Conservation (phyloP, 805 yeast genomes). For the Spathaspora passalidarum region DNA sequence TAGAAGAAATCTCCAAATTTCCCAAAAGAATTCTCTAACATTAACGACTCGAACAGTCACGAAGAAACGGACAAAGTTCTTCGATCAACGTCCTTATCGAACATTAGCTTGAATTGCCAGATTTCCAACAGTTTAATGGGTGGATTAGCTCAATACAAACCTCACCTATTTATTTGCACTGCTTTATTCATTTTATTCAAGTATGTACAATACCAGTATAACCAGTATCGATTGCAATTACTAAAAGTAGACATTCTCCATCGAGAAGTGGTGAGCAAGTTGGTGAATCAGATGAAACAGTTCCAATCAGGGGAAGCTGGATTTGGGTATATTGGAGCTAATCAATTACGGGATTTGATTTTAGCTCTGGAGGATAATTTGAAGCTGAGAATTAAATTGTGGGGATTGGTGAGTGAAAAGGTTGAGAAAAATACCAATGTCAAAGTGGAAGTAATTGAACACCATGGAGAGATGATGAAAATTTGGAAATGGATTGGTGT, state of each 20-base stretch:
- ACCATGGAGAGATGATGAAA: conserved; percentile 82
- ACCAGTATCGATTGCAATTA: conserved; percentile 34
- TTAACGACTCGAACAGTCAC: conserved; percentile 35
- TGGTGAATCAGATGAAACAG: conserved; percentile 39
- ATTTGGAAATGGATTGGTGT: conserved; percentile 81
- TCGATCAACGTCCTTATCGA: conserved; percentile 71
- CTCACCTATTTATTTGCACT: conserved; percentile 12
- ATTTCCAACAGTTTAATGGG: conserved; percentile 50
- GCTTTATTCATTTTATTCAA: conserved; percentile 19
- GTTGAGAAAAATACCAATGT: conserved; percentile 70
- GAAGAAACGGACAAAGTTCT: conserved; percentile 48
- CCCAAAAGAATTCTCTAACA: conserved; percentile 16
- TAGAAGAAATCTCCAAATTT: conserved; percentile 14
- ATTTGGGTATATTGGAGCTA: conserved; percentile 57
- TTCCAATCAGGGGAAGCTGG: conserved; percentile 25
- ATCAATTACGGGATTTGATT: conserved; percentile 68
- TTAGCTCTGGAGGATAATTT: conserved; percentile 40
- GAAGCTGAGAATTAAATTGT: conserved; percentile 42
- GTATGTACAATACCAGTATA: conserved; percentile 30
- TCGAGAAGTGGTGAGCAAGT: conserved; percentile 46
- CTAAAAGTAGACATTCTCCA: conserved; percentile 45
- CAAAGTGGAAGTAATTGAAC: conserved; percentile 59
- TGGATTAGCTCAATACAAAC: conserved; percentile 25
- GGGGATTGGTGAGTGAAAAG: conserved; percentile 54
- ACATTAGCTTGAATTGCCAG: conserved; percentile 57